Conservation (phyloP, 169 alveolate genomes). For the Prorocentrum cordatum region DNA sequence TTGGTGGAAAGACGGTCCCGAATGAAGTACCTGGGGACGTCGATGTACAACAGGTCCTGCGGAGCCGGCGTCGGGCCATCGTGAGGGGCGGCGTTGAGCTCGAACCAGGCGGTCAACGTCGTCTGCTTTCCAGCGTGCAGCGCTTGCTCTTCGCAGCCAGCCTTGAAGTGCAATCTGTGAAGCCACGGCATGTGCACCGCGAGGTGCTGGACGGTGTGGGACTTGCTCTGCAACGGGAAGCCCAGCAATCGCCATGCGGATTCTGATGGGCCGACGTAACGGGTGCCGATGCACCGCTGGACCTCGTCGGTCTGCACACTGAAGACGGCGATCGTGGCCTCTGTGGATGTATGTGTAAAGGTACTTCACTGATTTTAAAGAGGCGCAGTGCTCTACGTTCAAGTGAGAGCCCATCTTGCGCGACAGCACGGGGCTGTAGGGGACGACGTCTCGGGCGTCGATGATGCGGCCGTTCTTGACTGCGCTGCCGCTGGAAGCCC, state of each 20-base stretch:
- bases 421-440: no score
- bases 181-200: background rate
- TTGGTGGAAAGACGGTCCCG: background rate
- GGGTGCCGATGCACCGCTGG: background rate
- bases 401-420: no score
- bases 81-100: background rate
- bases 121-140: background rate
- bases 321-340: background rate
- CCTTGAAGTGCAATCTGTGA: background rate
- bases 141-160: background rate
- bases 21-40: background rate
- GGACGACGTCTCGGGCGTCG: no score
- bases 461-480: no score
- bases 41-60: background rate
- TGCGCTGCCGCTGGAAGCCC: no score
- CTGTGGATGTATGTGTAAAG: background rate
- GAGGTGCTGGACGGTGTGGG: background rate
- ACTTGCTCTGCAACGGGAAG: background rate
- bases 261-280: background rate
- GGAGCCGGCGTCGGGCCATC: no score
- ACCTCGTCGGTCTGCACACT: background rate
- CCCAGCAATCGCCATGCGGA: slow-evolving; percentile 4
- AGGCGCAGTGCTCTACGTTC: no score
- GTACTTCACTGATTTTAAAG: no score
- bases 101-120: slow-evolving; percentile 10